These are phyloP conservation scores for Kluyveromyces lactis DNA, from an alignment of 805 yeast species.

Conservation along the genomic window DNA sequence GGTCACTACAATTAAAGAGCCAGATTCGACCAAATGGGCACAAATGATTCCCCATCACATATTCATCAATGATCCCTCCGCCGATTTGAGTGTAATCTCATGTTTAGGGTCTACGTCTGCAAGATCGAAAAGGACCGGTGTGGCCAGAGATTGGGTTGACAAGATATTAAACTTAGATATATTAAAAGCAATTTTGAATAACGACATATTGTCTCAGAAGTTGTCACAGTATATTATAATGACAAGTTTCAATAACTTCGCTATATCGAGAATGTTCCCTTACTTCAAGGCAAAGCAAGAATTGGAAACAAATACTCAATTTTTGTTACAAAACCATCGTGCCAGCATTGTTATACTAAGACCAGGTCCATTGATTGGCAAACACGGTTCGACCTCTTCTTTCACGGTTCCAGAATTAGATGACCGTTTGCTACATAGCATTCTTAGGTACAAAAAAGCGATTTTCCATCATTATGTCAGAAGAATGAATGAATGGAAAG, in stretches of 20 bases:
- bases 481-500: conserved; percentile 7
- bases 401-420: conserved; percentile 11
- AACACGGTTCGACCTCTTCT: conserved; percentile 8
- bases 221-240: conserved; percentile 14
- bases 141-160: conserved; percentile 15
- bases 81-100: conserved; percentile 5
- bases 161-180: conserved; percentile 14
- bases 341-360: conserved; percentile 14
- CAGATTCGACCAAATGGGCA: conserved; percentile 12
- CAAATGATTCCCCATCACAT: conserved; percentile 5
- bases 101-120: conserved; percentile 15
- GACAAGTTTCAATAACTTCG: conserved; percentile 18
- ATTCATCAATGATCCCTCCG: background rate
- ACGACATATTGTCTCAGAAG: conserved; percentile 2
- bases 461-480: background rate
- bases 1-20: background rate
- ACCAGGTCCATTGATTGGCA: conserved; percentile 27
- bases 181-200: conserved; percentile 9
- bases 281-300: conserved; percentile 16
- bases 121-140: conserved; percentile 7
- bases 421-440: conserved; percentile 10
- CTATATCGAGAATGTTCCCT: conserved; percentile 11
- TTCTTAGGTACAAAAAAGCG: conserved; percentile 8
- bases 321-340: conserved; percentile 7
- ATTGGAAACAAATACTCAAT: conserved; percentile 12